Conservation (phyloP, 2,329 filamentous ascomycete species). For the Aspergillus candidus region DNA sequence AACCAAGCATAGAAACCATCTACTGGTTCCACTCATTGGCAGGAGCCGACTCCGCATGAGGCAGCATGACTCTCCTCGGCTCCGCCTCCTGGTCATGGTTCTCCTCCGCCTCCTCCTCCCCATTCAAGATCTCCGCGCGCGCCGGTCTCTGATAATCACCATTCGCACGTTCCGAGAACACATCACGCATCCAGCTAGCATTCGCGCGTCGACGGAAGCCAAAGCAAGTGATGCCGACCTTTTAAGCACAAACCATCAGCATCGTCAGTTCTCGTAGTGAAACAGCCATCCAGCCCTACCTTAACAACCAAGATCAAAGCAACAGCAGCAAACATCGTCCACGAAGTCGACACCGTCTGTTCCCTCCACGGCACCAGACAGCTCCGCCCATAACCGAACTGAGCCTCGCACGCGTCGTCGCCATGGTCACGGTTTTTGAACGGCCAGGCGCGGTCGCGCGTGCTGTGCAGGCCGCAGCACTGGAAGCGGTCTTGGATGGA, state of each 20-base stretch:
- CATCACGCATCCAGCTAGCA: conserved; percentile 4
- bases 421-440: conserved; percentile 28
- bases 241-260: conserved; percentile 1
- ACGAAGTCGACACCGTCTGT: conserved; percentile 21
- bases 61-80: neutral
- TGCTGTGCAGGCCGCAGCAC: conserved; percentile 32
- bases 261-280: neutral
- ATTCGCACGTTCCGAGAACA: neutral
- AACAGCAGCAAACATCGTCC: conserved; percentile 25
- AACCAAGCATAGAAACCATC: no score
- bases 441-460: conserved; percentile 34
- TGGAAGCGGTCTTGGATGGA: conserved; percentile 28
- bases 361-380: conserved; percentile 27
- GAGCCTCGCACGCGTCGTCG: conserved; percentile 27
- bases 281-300: conserved; percentile 11
- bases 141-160: neutral
- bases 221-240: conserved; percentile 1
- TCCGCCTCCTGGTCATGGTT: neutral
- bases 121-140: neutral
- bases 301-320: conserved; percentile 17
- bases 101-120: neutral
- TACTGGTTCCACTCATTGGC: neutral
- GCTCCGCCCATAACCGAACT: conserved; percentile 25
- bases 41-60: neutral
- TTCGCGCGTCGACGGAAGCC: neutral